These are phyloP conservation scores for Pterocarpus macrocarpus DNA, from an alignment of 306 rosid species.

Conservation along the genomic window DNA sequence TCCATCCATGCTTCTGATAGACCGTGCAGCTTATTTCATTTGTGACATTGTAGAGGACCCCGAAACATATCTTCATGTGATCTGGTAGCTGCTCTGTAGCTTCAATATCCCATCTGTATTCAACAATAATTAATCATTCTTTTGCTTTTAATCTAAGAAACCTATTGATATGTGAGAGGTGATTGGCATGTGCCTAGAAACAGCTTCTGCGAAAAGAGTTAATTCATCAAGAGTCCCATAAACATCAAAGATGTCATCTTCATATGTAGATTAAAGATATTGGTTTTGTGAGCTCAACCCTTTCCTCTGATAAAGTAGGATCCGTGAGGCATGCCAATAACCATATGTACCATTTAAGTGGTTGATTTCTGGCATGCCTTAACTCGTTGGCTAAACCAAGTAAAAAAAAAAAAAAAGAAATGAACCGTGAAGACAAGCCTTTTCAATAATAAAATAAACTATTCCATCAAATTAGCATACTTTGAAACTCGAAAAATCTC, in stretches of 20 bases:
- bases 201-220: constrained; percentile 64
- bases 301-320: constrained; percentile 61
- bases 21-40: constrained; percentile 62
- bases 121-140: not conserved
- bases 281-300: constrained; percentile 75
- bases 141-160: not conserved
- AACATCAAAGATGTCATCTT: constrained; percentile 74
- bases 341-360: constrained; percentile 77
- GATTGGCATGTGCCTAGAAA: constrained; percentile 51
- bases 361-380: constrained; percentile 67
- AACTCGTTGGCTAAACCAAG: constrained; percentile 65
- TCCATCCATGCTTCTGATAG: constrained; percentile 59
- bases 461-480: constrained; percentile 38
- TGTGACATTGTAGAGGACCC: constrained; percentile 56
- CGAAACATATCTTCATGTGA: constrained; percentile 67
- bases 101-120: constrained; percentile 66
- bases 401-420: not conserved
- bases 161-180: not conserved
- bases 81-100: constrained; percentile 59
- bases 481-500: constrained; percentile 57
- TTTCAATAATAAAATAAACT: not conserved
- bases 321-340: constrained; percentile 63
- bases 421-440: not conserved
- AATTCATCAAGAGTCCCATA: constrained; percentile 71
- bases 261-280: constrained; percentile 69